phyloP scores from a whole-genome alignment of 2,329 filamentous ascomycete species.

The Akanthomyces lecanii region DNA sequence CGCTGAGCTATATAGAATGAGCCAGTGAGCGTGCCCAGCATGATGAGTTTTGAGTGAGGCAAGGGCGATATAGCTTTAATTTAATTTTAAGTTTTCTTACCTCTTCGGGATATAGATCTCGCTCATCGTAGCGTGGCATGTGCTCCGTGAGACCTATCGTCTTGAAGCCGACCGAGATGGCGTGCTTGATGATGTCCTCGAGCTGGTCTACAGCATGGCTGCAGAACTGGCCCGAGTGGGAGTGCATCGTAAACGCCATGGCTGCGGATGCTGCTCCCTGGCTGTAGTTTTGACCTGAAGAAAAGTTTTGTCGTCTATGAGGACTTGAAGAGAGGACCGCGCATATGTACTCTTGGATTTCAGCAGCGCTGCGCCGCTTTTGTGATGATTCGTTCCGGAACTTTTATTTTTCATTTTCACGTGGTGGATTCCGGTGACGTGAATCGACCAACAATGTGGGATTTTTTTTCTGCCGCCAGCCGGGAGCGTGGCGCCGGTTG shows the following conservation, averaged over 20 bases:
- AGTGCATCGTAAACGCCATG: conserved; percentile 98
- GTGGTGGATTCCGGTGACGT: conserved; percentile 10
- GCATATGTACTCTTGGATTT: no score
- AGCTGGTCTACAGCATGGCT: conserved; percentile 81
- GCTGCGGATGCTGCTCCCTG: no score
- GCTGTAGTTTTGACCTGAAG: no score
- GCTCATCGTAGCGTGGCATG: conserved; percentile 71
- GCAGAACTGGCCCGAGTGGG: conserved; percentile 97
- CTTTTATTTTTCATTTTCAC: conserved; percentile 3
- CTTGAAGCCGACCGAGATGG: conserved; percentile 73
- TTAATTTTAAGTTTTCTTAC: conserved; percentile 33
- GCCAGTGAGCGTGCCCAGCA: background rate
- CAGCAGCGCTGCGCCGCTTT: background rate
- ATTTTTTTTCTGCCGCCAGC: conserved; percentile 6
- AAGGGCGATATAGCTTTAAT: no score
- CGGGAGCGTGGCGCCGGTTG: background rate
- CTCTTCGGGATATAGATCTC: conserved; percentile 92
- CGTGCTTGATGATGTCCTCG: conserved; percentile 76
- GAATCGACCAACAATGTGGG: conserved; percentile 14
- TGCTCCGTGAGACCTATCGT: conserved; percentile 90
- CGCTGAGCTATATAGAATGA: conserved; percentile 39
- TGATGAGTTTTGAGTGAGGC: no score
- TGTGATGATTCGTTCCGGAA: background rate
- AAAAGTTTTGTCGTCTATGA: no score
- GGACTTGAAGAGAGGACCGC: no score